Conservation (phyloP, 2,329 filamentous ascomycete species). For the Fusarium gaditjirri region DNA sequence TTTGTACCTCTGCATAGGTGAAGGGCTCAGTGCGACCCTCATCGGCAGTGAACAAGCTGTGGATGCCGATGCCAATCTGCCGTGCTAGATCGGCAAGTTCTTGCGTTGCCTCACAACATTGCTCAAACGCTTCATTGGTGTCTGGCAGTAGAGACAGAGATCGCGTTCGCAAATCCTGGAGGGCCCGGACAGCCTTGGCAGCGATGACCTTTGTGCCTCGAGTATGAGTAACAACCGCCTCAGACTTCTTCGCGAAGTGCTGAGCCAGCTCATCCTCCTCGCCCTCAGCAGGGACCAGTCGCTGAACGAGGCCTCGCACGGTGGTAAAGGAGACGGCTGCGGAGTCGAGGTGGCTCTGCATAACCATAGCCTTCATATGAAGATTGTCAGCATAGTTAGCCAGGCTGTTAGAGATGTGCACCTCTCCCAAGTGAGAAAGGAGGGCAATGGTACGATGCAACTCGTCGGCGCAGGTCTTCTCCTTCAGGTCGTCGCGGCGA, state of each 20-base stretch:
- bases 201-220: slow-evolving; percentile 86
- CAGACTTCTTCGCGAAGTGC: slow-evolving; percentile 76
- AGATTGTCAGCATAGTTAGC: slow-evolving; percentile 82
- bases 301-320: slow-evolving; percentile 73
- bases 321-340: slow-evolving; percentile 75
- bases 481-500: slow-evolving; percentile 85
- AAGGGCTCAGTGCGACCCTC: slow-evolving; percentile 76
- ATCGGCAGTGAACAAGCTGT: slow-evolving; percentile 71
- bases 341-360: slow-evolving; percentile 85
- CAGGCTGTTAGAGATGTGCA: slow-evolving; percentile 76
- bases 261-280: slow-evolving; percentile 73
- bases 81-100: slow-evolving; percentile 75
- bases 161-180: slow-evolving; percentile 80
- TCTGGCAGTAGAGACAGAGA: slow-evolving; percentile 78
- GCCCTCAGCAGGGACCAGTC: slow-evolving; percentile 62
- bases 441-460: slow-evolving; percentile 86
- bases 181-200: slow-evolving; percentile 78
- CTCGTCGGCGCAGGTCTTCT: slow-evolving; percentile 83
- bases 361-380: slow-evolving; percentile 78
- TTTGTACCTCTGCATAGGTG: slow-evolving; percentile 73
- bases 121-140: slow-evolving; percentile 75
- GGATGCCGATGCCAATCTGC: slow-evolving; percentile 73
- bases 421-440: slow-evolving; percentile 85
- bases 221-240: slow-evolving; percentile 77
- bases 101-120: slow-evolving; percentile 71